Evolutionary conservation across 371 early-diverging fungal genomes (phyloP), one percentile per base, ranked within the genome.

Genomic region (Syncephalastrum racemosum): DNA sequence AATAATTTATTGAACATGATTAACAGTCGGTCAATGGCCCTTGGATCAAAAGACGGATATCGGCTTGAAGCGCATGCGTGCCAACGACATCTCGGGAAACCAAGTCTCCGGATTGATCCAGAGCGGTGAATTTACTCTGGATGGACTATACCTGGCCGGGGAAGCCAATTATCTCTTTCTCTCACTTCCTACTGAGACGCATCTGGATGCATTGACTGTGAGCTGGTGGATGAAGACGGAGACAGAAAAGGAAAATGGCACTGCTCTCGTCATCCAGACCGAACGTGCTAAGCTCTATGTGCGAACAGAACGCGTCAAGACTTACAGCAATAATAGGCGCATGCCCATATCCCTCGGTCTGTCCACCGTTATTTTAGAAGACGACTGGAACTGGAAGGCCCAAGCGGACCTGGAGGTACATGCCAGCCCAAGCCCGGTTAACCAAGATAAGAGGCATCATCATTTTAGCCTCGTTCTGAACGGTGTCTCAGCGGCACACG

Each of bases 191-290:
- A 63, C 58, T 4, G 59, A 63, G 36, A 67, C 64, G 6, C 54
- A 41, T 0, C 20, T 64, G 47, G 54, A 62, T 12, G 31, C 60
- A 5, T 16, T 79, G 39, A 74, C 77, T 12, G 73, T 79, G 1
- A 69, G 70, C 20, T 79, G 76, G 74, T 71, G 75, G 73, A 75
- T 79, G 76, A 71, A 70, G 49, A 66, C 71, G 18, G 16, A 54
- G 0, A 60, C 39, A 6, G 59, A 50, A 31, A 56, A 64, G 13
- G 53, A 62, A 51, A 67, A 61, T 42, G 63, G 61, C 12, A 66
- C 66, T 13, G 76, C 73, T 0, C 53, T 75, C 60, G 70, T 72
- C 19, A 54, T 79, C 6, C 77, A 76, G 40, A 74, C 72, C 12
- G 70, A 76, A 7, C 51, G 64, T 22, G 68, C 66, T 13, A 76